These are phyloP conservation scores for Daldinia eschscholtzii DNA, from an alignment of 2,329 filamentous ascomycete species.

Conservation along the genomic window DNA sequence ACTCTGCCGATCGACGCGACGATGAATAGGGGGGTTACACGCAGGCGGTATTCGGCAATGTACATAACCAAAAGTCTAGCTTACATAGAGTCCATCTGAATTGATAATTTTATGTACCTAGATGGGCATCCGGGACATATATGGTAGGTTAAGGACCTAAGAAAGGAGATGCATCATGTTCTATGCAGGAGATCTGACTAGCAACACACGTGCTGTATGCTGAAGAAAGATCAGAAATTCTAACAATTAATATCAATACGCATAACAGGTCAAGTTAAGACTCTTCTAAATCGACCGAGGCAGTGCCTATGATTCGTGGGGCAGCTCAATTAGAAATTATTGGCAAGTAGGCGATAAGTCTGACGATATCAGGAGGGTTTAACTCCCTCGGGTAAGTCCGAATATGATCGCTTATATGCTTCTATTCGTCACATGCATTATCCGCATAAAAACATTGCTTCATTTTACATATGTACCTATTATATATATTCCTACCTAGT, in stretches of 20 bases:
- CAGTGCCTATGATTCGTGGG: neutral
- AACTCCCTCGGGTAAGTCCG: neutral
- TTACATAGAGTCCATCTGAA: neutral
- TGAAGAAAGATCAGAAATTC: neutral
- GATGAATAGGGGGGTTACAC: neutral
- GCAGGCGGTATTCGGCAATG: neutral
- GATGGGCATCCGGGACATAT: neutral
- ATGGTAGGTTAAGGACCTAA: no score
- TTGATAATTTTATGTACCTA: neutral
- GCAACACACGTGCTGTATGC: neutral
- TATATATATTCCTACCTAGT: neutral
- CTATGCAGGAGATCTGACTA: neutral
- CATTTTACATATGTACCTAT: neutral
- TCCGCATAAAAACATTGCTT: neutral
- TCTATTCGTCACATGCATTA: neutral
- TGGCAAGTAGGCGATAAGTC: neutral
- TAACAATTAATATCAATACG: neutral
- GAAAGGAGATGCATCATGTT: neutral
- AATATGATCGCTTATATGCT: neutral
- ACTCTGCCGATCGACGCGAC: neutral
- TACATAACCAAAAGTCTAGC: neutral
- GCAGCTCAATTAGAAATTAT: neutral
- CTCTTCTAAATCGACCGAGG: neutral
- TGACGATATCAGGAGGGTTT: neutral
- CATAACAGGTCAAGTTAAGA: neutral